Evolutionary conservation across 2,329 filamentous ascomycete genomes (phyloP).

Genomic region (Colletotrichum magnum): DNA sequence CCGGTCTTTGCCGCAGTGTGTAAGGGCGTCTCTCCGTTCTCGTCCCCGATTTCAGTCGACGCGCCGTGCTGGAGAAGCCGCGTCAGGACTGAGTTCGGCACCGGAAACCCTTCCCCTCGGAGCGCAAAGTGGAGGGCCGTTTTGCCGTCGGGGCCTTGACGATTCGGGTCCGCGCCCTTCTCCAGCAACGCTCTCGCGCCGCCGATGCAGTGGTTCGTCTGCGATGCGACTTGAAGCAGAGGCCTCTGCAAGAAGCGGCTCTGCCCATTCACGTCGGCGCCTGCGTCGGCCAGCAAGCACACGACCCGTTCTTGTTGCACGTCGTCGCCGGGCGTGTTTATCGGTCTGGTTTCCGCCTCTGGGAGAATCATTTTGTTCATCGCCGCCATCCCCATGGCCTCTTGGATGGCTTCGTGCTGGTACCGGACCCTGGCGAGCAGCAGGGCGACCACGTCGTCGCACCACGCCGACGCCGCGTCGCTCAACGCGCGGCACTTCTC

Average conservation of each 20-base stretch:
- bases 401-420: neutral
- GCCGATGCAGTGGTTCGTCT: constrained; percentile 25
- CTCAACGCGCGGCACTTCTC: constrained; percentile 31
- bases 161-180: constrained; percentile 46
- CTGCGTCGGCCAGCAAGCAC: neutral
- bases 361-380: neutral
- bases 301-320: neutral
- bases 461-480: constrained; percentile 38
- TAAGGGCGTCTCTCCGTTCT: constrained; percentile 44
- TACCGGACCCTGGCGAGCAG: neutral
- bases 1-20: constrained; percentile 41
- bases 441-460: constrained; percentile 34
- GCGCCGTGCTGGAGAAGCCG: constrained; percentile 41
- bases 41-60: constrained; percentile 39
- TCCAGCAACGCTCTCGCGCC: constrained; percentile 45
- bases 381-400: neutral
- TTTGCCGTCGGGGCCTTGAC: constrained; percentile 22
- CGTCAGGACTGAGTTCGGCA: neutral
- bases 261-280: neutral
- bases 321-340: neutral
- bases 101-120: neutral
- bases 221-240: neutral
- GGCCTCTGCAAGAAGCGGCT: neutral
- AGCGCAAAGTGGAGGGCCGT: neutral
- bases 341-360: neutral